Evolutionary conservation across 345 rosid genomes (phyloP), one percentile per base, ranked within the genome.

Genomic region (Excoecaria cochinchinensis): DNA sequence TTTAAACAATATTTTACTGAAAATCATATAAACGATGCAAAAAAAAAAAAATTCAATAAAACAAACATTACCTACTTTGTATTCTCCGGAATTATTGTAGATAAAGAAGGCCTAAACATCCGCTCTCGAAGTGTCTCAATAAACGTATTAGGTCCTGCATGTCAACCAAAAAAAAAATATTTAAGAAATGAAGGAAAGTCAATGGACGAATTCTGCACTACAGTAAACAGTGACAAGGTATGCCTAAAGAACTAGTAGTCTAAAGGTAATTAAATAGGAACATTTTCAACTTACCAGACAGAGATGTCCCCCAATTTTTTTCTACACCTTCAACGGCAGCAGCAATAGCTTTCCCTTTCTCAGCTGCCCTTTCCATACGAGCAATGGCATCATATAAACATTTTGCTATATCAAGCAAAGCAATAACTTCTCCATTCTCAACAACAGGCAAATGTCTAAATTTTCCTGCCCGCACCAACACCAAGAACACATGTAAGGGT

Each of bases 291-390:
- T 22, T 31, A 96, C 99, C 98, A 78, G 97, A 81, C 16, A 89
- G 59, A 42, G 94, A 85, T 65, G 98, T 76, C 68, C 97, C 94
- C 97, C 98, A 96, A 70, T 87, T 87, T 70, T 89, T 96, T 75
- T 96, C 99, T 73, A 91, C 98, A 48, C 98, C 99, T 92, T 96
- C 99, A 62, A 96, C 99, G 7, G 98, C 98, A 46, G 99, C 98
- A 83, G 99, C 98, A 75, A 96, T 92, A 50, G 98, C 99, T 74
- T 96, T 96, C 73, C 99, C 98, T 79, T 96, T 96, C 84, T 96
- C 99, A 82, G 97, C 95, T 40, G 95, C 95, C 82, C 99, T 96
- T 86, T 96, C 99, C 99, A 96, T 82, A 58, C 99, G 97, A 74
- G 97, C 97, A 84, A 96, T 96, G 24, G 99, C 98, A 85, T 96